phyloP scores from a whole-genome alignment of 768 basidiomycete genomes.

The Scleroderma citrinum region DNA sequence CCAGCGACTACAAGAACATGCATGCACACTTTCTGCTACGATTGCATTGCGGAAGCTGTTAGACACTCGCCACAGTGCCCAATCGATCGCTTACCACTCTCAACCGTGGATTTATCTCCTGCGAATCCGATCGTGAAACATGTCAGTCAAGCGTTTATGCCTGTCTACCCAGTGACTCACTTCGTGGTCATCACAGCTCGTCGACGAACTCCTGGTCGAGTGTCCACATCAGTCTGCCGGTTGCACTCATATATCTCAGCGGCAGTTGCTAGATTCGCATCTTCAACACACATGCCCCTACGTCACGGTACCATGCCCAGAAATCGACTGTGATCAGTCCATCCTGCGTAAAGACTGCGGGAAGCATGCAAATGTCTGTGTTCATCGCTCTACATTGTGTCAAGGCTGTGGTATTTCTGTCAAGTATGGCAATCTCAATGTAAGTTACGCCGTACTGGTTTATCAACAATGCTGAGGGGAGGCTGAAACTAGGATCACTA shows the following conservation, averaged over 20 bases:
- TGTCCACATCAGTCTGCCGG: constrained; percentile 58
- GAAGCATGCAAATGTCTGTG: constrained; percentile 35
- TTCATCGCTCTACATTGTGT: constrained; percentile 33
- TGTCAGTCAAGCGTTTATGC: constrained; percentile 15
- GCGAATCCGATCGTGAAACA: constrained; percentile 75
- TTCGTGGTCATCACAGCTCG: constrained; percentile 46
- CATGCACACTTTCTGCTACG: constrained; percentile 81
- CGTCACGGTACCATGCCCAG: constrained; percentile 46
- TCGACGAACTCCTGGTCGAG: constrained; percentile 74
- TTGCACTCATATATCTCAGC: constrained; percentile 57
- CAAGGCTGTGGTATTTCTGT: constrained; percentile 32
- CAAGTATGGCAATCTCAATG: constrained; percentile 33
- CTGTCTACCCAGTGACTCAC: neutral
- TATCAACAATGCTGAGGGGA: constrained; percentile 2
- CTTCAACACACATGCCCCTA: constrained; percentile 57
- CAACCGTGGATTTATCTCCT: constrained; percentile 49
- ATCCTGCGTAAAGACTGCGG: constrained; percentile 43
- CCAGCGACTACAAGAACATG: constrained; percentile 73
- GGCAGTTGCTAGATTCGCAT: constrained; percentile 61
- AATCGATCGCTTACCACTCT: constrained; percentile 70
- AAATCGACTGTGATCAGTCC: constrained; percentile 38
- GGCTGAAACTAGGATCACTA: constrained; percentile 31
- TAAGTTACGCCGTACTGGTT: constrained; percentile 17
- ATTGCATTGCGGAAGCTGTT: constrained; percentile 71
- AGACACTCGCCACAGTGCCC: constrained; percentile 69